Conservation (phyloP, 768 basidiomycete genomes). For the Amanita subjunquillea region DNA sequence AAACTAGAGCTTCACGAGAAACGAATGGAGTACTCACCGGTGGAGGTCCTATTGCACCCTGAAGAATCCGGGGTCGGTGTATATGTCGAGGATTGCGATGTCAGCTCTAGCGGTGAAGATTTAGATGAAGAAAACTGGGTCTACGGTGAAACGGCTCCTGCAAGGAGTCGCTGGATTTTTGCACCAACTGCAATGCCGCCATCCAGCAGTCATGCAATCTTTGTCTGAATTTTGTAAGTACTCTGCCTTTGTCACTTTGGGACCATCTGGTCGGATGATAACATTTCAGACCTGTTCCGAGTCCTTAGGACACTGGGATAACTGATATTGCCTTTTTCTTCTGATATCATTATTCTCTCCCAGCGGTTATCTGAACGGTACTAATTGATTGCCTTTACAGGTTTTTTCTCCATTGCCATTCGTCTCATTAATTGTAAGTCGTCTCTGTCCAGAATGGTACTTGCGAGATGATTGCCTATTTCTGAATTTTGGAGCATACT, state of each 20-base stretch:
- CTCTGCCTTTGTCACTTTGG: slow-evolving; percentile 1
- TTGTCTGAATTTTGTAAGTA: slow-evolving; percentile 9
- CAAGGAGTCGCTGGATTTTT: slow-evolving; percentile 39
- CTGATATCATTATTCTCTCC: slow-evolving; percentile 19
- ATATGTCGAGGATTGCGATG: slow-evolving; percentile 68
- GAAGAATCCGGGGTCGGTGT: slow-evolving; percentile 69
- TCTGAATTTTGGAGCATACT: slow-evolving; percentile 18
- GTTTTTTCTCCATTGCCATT: neutral
- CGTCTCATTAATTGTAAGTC: neutral
- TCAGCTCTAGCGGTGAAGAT: slow-evolving; percentile 22
- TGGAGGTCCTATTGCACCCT: slow-evolving; percentile 58
- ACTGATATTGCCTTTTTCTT: slow-evolving; percentile 52
- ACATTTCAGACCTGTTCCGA: slow-evolving; percentile 75
- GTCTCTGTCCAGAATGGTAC: slow-evolving; percentile 7
- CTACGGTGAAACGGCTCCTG: slow-evolving; percentile 47
- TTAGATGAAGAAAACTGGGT: slow-evolving; percentile 50
- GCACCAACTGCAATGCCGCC: slow-evolving; percentile 51
- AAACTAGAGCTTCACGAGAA: slow-evolving; percentile 51
- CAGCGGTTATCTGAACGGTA: slow-evolving; percentile 2
- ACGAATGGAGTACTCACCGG: slow-evolving; percentile 14
- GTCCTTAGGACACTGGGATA: slow-evolving; percentile 39
- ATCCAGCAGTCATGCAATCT: slow-evolving; percentile 16
- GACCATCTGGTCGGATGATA: slow-evolving; percentile 42
- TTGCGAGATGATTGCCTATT: slow-evolving; percentile 28
- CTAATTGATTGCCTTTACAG: slow-evolving; percentile 8